Evolutionary conservation across 805 yeast species (phyloP).

Genomic region (Yamadazyma nakazawae): DNA sequence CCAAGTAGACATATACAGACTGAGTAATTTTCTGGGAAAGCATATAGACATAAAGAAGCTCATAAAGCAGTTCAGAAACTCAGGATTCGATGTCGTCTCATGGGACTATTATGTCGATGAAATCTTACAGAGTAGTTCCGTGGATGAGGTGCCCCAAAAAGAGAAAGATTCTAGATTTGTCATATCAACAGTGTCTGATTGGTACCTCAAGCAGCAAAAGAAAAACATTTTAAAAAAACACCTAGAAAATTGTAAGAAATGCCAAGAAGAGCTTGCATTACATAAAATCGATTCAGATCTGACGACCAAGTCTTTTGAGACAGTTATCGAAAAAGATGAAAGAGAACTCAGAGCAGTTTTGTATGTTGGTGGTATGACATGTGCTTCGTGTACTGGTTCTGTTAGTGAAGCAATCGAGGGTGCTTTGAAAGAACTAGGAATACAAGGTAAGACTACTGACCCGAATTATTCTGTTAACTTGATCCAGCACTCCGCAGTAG

Average conservation of each 20-base stretch:
- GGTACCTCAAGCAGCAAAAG: not conserved
- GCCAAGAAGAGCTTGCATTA: constrained; percentile 25
- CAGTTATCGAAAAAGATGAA: constrained; percentile 22
- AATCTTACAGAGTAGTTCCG: constrained; percentile 14
- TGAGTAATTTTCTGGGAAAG: not conserved
- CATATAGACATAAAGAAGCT: constrained; percentile 20
- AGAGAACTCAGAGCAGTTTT: constrained; percentile 47
- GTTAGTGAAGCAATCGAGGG: constrained; percentile 28
- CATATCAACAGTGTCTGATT: not conserved
- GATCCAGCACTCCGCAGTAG: constrained; percentile 50
- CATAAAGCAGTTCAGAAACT: constrained; percentile 21
- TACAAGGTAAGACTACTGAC: constrained; percentile 15
- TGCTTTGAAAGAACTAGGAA: constrained; percentile 12
- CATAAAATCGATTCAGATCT: constrained; percentile 7
- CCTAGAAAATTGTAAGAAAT: constrained; percentile 38
- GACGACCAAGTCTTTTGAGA: constrained; percentile 19
- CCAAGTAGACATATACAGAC: constrained; percentile 24
- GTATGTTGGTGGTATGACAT: constrained; percentile 47
- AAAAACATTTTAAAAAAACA: constrained; percentile 23
- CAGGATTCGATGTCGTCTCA: constrained; percentile 37
- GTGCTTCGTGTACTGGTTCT: constrained; percentile 35
- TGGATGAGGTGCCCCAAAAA: constrained; percentile 4
- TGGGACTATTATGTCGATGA: constrained; percentile 30
- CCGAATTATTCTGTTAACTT: constrained; percentile 48
- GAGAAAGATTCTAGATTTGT: not conserved